Evolutionary conservation across 345 rosid genomes (phyloP).

Genomic region (Salix suchowensis): DNA sequence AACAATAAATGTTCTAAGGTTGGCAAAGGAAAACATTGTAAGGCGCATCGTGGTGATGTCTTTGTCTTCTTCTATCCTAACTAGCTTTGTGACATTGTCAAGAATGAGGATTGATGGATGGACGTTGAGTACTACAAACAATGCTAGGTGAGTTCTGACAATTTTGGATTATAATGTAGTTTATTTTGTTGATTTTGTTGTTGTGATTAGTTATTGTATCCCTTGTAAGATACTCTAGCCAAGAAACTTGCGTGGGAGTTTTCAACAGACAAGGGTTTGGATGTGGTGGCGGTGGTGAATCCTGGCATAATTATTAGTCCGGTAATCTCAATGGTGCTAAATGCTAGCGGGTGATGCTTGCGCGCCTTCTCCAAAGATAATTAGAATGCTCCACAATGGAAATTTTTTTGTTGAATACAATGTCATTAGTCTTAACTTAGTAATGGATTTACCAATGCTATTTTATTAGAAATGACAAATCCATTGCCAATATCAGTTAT

Average conservation of each 20-base stretch:
- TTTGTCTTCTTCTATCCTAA: too few relatives aligned
- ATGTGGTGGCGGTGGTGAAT: slow-evolving; percentile 76
- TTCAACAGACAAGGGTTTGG: slow-evolving; percentile 63
- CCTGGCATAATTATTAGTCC: slow-evolving; percentile 96
- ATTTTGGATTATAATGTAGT: background rate
- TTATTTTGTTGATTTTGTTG: background rate
- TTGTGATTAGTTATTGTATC: slow-evolving; percentile 69
- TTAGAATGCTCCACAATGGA: too few relatives aligned
- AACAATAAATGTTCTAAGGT: slow-evolving; percentile 65
- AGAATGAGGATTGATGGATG: slow-evolving; percentile 47
- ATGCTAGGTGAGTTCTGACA: slow-evolving; percentile 46
- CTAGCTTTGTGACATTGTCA: slow-evolving; percentile 16
- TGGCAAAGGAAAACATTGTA: slow-evolving; percentile 69
- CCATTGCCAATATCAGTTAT: too few relatives aligned
- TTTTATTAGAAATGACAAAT: too few relatives aligned
- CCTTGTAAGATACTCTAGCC: slow-evolving; percentile 77
- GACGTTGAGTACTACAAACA: slow-evolving; percentile 59
- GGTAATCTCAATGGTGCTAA: slow-evolving; percentile 59
- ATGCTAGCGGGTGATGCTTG: slow-evolving; percentile 67
- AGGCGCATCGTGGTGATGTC: slow-evolving; percentile 25
- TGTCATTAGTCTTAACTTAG: too few relatives aligned
- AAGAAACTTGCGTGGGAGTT: slow-evolving; percentile 94
- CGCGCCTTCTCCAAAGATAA: slow-evolving; percentile 62
- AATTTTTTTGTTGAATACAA: too few relatives aligned
- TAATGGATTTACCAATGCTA: too few relatives aligned